phyloP scores from a whole-genome alignment of 768 basidiomycete genomes.

The Ramaria sp. region DNA sequence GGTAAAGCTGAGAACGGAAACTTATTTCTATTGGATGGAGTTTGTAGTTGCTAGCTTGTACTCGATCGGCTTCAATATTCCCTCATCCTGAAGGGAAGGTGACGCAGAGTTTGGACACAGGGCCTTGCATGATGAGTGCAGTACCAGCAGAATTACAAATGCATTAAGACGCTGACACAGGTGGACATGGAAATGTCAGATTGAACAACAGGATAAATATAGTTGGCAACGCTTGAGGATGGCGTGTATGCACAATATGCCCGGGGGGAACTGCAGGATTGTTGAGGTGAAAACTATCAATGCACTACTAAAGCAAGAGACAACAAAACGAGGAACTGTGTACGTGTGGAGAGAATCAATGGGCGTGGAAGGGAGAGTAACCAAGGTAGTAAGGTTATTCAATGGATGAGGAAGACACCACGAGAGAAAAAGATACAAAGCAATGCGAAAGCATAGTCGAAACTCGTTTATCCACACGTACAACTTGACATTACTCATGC shows the following conservation, averaged over 20 bases:
- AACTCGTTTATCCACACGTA: background rate
- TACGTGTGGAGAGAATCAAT: background rate
- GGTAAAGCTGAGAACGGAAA: no score
- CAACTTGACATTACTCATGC: background rate
- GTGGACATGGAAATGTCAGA: background rate
- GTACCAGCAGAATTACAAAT: no score
- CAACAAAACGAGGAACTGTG: conserved; percentile 1
- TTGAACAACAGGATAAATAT: background rate
- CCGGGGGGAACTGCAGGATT: background rate
- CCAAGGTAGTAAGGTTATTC: background rate
- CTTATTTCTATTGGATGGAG: no score
- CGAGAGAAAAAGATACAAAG: conserved; percentile 1
- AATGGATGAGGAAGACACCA: background rate
- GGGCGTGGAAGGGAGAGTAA: background rate
- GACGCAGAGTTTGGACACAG: no score
- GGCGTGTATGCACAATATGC: background rate
- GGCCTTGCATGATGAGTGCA: no score
- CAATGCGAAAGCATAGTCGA: background rate
- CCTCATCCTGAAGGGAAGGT: no score
- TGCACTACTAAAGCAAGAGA: conserved; percentile 3
- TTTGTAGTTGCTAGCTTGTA: no score
- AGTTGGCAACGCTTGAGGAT: background rate
- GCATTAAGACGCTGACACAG: no score
- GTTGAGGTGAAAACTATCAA: background rate
- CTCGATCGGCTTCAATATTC: no score